Conservation (phyloP, 1,139 yeast genomes). For the Martiniozyma asiatica region DNA sequence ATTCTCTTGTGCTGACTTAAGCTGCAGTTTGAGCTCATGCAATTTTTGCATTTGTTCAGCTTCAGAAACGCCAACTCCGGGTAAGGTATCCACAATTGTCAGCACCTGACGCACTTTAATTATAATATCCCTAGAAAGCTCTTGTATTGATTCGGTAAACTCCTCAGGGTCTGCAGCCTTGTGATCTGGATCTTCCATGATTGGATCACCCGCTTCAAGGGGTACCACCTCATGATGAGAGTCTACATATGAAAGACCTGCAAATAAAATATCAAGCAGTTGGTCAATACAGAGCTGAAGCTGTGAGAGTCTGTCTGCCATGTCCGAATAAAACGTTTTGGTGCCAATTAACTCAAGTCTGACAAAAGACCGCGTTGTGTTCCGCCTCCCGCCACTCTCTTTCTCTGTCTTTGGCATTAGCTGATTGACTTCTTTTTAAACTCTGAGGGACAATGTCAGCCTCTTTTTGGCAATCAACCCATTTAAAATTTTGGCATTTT, state of each 20-base stretch:
- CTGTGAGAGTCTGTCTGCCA: slow-evolving; percentile 86
- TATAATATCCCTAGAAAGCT: slow-evolving; percentile 72
- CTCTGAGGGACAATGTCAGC: slow-evolving; percentile 34
- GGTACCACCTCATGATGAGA: slow-evolving; percentile 52
- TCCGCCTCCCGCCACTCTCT: no score
- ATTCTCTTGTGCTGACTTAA: slow-evolving; percentile 49
- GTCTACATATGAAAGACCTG: slow-evolving; percentile 79
- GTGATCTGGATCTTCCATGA: slow-evolving; percentile 38
- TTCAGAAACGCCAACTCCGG: slow-evolving; percentile 85
- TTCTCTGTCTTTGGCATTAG: no score
- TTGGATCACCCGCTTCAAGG: slow-evolving; percentile 33
- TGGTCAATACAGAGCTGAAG: slow-evolving; percentile 78
- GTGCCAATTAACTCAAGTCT: no score
- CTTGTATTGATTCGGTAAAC: slow-evolving; percentile 51
- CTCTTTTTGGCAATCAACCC: slow-evolving; percentile 60
- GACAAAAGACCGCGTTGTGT: no score
- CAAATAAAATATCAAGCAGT: slow-evolving; percentile 82
- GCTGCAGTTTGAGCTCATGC: slow-evolving; percentile 48
- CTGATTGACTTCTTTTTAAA: no score
- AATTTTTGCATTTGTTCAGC: slow-evolving; percentile 60
- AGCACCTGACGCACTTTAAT: slow-evolving; percentile 79
- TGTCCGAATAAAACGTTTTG: slow-evolving; percentile 16
- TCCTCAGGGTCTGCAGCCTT: slow-evolving; percentile 33
- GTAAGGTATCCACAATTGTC: slow-evolving; percentile 75
- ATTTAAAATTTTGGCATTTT: slow-evolving; percentile 50